These are phyloP conservation scores for Exophiala viscosa DNA, from an alignment of 2,329 filamentous ascomycete genomes.

Conservation along the genomic window DNA sequence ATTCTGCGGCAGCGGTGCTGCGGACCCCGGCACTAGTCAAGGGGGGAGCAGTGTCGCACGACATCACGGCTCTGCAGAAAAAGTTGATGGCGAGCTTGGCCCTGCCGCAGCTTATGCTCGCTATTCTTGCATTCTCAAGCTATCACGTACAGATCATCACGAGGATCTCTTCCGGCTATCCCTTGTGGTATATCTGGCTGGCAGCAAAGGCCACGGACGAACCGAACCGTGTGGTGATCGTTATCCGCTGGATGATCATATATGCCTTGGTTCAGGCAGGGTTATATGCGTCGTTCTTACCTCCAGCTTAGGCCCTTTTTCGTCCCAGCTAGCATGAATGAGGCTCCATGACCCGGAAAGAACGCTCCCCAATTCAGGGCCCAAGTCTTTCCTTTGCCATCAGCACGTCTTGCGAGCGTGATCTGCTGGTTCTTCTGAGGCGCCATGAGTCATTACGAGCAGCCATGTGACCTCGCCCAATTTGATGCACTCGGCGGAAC, in stretches of 20 bases:
- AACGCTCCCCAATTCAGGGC: no score
- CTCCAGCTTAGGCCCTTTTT: conserved; percentile 62
- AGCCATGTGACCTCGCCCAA: no score
- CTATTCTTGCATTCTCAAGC: conserved; percentile 66
- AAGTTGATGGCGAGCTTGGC: conserved; percentile 53
- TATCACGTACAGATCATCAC: conserved; percentile 96
- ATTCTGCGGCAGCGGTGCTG: conserved; percentile 50
- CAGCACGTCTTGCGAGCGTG: no score
- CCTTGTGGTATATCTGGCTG: conserved; percentile 83
- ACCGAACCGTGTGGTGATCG: conserved; percentile 23
- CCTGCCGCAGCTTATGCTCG: conserved; percentile 67
- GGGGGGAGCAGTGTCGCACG: not conserved
- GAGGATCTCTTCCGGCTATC: conserved; percentile 80
- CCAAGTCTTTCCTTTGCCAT: no score
- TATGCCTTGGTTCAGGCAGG: conserved; percentile 80
- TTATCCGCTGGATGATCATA: conserved; percentile 68
- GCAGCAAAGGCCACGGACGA: conserved; percentile 9
- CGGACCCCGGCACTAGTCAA: conserved; percentile 1
- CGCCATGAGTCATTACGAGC: no score
- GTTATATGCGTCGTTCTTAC: conserved; percentile 84
- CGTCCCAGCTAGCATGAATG: no score
- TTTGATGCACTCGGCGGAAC: no score
- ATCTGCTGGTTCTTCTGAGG: no score
- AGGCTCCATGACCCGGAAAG: no score
- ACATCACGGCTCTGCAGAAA: conserved; percentile 4